phyloP scores from a whole-genome alignment of 129 eudicot genomes.

The Solidago caesia region DNA sequence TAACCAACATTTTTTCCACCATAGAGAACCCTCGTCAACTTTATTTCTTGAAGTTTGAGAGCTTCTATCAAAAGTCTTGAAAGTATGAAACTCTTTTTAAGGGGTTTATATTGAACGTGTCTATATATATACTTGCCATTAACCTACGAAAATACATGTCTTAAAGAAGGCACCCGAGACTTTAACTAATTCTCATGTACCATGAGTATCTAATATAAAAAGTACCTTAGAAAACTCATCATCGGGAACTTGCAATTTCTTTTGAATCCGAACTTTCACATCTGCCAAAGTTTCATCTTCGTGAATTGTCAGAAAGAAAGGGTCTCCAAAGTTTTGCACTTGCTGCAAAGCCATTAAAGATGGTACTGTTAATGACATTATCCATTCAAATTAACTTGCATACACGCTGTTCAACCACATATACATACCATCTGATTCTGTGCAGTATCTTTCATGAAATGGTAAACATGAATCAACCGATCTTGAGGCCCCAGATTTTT shows the following conservation, averaged over 20 bases:
- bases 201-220: background rate
- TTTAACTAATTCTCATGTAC: background rate
- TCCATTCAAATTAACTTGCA: constrained; percentile 1
- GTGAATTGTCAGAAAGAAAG: constrained; percentile 78
- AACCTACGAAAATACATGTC: background rate
- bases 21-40: background rate
- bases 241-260: constrained; percentile 83
- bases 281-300: constrained; percentile 88
- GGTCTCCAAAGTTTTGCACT: constrained; percentile 91
- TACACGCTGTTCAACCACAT: constrained; percentile 1
- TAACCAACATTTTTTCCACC: background rate
- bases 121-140: background rate
- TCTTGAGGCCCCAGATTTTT: constrained; percentile 71
- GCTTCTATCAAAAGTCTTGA: background rate
- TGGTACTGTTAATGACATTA: background rate
- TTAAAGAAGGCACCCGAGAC: background rate
- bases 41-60: background rate
- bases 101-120: no score
- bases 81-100: background rate
- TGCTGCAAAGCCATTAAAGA: constrained; percentile 46
- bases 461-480: constrained; percentile 93
- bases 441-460: constrained; percentile 83
- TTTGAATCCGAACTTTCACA: constrained; percentile 74
- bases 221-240: constrained; percentile 88
- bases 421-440: constrained; percentile 81